A percentile compares a stretch with the other conserved stretches of the same genome.
Conservation (phyloP, 768 basidiomycete genomes). For the Naganishia onofrii region DNA sequence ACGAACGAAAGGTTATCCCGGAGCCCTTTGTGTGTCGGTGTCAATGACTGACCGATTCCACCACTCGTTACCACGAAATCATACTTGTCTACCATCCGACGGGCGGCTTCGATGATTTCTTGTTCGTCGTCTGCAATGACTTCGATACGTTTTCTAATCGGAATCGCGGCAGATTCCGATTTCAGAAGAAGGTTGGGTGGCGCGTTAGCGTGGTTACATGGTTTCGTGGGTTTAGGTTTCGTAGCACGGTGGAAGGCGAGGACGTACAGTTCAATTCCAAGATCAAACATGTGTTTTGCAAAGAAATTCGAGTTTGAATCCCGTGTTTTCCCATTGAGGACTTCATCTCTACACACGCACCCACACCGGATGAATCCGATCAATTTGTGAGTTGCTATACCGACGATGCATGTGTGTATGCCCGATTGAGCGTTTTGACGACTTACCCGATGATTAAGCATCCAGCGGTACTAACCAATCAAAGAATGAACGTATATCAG, state of each 20-base stretch:
- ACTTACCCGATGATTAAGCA: conserved; percentile 53
- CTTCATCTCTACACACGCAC: conserved; percentile 66
- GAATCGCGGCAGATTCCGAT: background rate
- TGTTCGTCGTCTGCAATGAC: conserved; percentile 86
- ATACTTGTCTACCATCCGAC: conserved; percentile 72
- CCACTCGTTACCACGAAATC: conserved; percentile 89
- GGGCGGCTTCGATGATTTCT: conserved; percentile 84
- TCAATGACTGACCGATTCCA: conserved; percentile 69
- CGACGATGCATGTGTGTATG: no score
- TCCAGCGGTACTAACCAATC: conserved; percentile 49
- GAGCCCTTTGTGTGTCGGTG: no score
- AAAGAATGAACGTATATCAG: no score
- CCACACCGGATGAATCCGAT: background rate
- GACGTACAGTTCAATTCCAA: conserved; percentile 57
- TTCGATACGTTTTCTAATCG: conserved; percentile 73
- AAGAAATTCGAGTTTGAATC: conserved; percentile 83
- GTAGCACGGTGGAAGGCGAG: background rate
- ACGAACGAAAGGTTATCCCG: no score
- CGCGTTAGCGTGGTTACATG: background rate
- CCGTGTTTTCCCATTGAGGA: conserved; percentile 77
- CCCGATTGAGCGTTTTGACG: no score
- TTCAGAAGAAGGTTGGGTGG: background rate
- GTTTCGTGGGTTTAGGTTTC: background rate
- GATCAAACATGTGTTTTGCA: conserved; percentile 82
- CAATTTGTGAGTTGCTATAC: background rate